Evolutionary conservation across 1,284 basidiomycete species (phyloP).

Genomic region (Vanrija sp.): DNA sequence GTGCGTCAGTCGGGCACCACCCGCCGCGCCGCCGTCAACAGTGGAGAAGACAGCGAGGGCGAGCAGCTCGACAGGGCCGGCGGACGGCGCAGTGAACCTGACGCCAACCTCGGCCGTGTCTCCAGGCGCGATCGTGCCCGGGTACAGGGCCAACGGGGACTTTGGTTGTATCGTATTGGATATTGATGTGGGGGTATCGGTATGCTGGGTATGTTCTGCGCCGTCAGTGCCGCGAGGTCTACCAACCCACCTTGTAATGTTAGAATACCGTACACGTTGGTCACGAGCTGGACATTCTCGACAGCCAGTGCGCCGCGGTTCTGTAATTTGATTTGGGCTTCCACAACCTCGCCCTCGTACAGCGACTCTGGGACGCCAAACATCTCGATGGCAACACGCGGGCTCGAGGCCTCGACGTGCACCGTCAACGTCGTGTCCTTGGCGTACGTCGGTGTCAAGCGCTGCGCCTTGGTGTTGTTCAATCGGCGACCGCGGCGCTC

Average conservation of each 20-base stretch:
- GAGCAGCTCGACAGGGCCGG: conserved; percentile 26
- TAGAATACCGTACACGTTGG: conserved; percentile 27
- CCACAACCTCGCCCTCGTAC: conserved; percentile 39
- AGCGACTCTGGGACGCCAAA: conserved; percentile 26
- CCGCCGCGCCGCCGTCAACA: conserved; percentile 12
- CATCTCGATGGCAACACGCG: conserved; percentile 35
- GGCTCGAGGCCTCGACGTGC: conserved; percentile 36
- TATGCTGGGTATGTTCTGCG: conserved; percentile 18
- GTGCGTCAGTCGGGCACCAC: conserved; percentile 15
- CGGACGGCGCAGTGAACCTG: conserved; percentile 10
- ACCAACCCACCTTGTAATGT: background rate
- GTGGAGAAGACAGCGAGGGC: conserved; percentile 25
- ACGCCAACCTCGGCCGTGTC: conserved; percentile 23
- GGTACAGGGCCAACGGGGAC: conserved; percentile 11
- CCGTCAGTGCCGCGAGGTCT: background rate
- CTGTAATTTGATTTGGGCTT: conserved; percentile 24
- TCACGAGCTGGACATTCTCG: conserved; percentile 32
- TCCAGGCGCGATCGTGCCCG: conserved; percentile 22
- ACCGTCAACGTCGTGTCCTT: conserved; percentile 47
- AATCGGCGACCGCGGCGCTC: conserved; percentile 46
- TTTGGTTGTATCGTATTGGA: conserved; percentile 27
- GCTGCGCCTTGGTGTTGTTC: conserved; percentile 47
- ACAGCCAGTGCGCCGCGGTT: conserved; percentile 40
- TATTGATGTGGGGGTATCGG: conserved; percentile 16
- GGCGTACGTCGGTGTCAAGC: conserved; percentile 47